Evolutionary conservation across 148 eudicot genomes (phyloP).

Genomic region (Cornus kousa): DNA sequence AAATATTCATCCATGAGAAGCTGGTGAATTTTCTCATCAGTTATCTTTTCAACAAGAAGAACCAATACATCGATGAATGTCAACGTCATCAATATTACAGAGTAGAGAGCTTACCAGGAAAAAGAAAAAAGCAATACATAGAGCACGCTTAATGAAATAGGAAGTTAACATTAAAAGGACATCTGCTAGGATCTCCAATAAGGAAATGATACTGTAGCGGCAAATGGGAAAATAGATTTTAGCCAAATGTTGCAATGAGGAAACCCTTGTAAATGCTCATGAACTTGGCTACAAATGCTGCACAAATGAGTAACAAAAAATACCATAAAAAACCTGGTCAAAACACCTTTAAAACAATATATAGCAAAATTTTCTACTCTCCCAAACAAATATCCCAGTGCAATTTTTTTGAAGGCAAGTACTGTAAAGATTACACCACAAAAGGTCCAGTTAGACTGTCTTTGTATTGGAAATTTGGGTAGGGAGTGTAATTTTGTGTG

Average conservation of each 20-base stretch:
- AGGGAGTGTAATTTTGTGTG: not conserved
- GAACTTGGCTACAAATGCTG: slow-evolving; percentile 96
- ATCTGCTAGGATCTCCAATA: not conserved
- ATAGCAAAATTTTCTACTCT: not conserved
- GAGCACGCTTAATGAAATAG: not conserved
- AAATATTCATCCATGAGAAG: too few species aligned
- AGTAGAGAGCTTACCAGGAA: not conserved
- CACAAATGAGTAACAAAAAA: slow-evolving; percentile 15
- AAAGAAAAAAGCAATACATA: too few species aligned
- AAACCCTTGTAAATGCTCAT: slow-evolving; percentile 95
- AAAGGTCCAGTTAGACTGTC: too few species aligned
- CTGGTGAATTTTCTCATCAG: too few species aligned
- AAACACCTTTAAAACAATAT: not conserved
- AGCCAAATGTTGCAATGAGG: slow-evolving; percentile 85
- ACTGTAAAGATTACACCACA: too few species aligned
- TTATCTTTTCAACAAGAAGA: too few species aligned
- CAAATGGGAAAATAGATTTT: slow-evolving; percentile 18
- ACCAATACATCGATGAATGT: too few species aligned
- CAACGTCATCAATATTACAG: not conserved
- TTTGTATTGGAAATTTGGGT: not conserved
- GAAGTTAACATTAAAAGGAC: not conserved
- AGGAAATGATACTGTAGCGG: slow-evolving; percentile 1
- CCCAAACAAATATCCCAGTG: too few species aligned
- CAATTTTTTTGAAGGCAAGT: too few species aligned
- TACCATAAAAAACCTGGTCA: not conserved